phyloP scores from a whole-genome alignment of 2,329 filamentous ascomycete species.

The Fusarium denticulatum region DNA sequence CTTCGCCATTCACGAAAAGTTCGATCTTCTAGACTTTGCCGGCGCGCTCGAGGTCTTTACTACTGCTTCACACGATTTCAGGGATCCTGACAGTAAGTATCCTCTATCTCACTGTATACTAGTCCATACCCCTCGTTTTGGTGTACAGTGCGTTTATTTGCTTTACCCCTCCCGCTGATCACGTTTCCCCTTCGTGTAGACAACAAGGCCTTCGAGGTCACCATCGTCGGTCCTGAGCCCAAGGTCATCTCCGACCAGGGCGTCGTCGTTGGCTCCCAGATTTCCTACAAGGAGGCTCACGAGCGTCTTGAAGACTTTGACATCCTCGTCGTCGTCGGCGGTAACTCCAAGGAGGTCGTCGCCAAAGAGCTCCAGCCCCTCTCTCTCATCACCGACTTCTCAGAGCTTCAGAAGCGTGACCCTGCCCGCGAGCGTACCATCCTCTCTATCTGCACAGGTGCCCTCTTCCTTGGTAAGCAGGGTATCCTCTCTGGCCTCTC shows the following conservation, averaged over 20 bases:
- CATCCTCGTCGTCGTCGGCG: slow-evolving; percentile 80
- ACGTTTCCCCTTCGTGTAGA: slow-evolving; percentile 48
- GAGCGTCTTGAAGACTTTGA: slow-evolving; percentile 80
- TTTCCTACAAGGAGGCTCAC: slow-evolving; percentile 81
- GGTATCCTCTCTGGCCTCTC: slow-evolving; percentile 82
- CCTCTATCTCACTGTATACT: neutral
- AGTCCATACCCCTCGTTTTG: neutral
- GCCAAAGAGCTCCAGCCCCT: slow-evolving; percentile 76
- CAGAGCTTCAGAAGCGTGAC: slow-evolving; percentile 82
- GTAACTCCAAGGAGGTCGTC: slow-evolving; percentile 70
- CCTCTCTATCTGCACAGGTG: slow-evolving; percentile 81
- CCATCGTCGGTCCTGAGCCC: slow-evolving; percentile 63
- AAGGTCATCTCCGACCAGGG: slow-evolving; percentile 70
- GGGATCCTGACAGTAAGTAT: slow-evolving; percentile 60
- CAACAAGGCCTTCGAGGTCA: slow-evolving; percentile 68
- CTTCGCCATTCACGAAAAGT: slow-evolving; percentile 68
- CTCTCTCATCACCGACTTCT: slow-evolving; percentile 77
- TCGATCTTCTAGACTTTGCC: slow-evolving; percentile 68
- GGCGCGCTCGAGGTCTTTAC: slow-evolving; percentile 64
- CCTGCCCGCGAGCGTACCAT: slow-evolving; percentile 83
- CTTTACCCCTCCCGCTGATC: slow-evolving; percentile 41
- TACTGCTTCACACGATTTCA: slow-evolving; percentile 62
- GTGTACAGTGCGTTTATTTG: neutral
- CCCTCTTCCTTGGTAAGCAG: slow-evolving; percentile 78
- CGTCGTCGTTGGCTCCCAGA: slow-evolving; percentile 76